These are phyloP conservation scores for Malassezia restricta DNA, from an alignment of 1,284 basidiomycete genomes.

Conservation along the genomic window DNA sequence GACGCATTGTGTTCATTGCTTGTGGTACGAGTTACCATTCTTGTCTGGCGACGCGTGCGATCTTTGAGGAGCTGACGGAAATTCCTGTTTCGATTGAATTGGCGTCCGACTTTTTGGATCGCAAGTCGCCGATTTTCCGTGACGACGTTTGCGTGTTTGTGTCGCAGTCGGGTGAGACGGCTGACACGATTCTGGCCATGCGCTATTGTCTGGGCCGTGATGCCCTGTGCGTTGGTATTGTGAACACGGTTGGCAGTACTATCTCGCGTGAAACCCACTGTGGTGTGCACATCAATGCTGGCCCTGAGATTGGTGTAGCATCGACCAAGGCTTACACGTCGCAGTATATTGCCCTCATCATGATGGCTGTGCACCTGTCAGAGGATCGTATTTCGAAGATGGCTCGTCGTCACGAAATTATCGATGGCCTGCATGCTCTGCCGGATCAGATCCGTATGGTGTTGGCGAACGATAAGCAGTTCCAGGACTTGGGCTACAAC, in stretches of 20 bases:
- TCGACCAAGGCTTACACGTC: conserved; percentile 99
- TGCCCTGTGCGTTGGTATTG: conserved; percentile 82
- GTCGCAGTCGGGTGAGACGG: conserved; percentile 96
- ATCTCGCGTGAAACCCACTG: conserved; percentile 97
- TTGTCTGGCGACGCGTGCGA: conserved; percentile 88
- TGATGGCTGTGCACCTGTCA: conserved; percentile 94
- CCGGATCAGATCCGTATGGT: conserved; percentile 81
- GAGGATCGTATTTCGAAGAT: conserved; percentile 91
- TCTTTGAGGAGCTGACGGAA: conserved; percentile 97
- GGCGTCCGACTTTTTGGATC: conserved; percentile 94
- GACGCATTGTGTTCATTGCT: conserved; percentile 90
- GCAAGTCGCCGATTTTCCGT: conserved; percentile 97
- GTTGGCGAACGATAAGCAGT: conserved; percentile 63
- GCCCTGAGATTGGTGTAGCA: conserved; percentile 97
- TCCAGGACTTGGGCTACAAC: conserved; percentile 71
- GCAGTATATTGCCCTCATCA: conserved; percentile 93
- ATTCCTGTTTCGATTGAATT: conserved; percentile 96
- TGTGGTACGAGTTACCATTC: conserved; percentile 98
- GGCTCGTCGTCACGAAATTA: conserved; percentile 80
- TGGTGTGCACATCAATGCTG: conserved; percentile 99
- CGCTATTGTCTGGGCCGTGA: conserved; percentile 94
- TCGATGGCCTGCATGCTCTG: conserved; percentile 78
- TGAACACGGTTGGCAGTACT: conserved; percentile 97
- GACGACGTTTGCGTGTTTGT: conserved; percentile 96
- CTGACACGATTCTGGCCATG: conserved; percentile 91